Evolutionary conservation across 768 basidiomycete species (phyloP), one percentile per base, ranked within the genome.

Genomic region (Pleurotus ostreatus): DNA sequence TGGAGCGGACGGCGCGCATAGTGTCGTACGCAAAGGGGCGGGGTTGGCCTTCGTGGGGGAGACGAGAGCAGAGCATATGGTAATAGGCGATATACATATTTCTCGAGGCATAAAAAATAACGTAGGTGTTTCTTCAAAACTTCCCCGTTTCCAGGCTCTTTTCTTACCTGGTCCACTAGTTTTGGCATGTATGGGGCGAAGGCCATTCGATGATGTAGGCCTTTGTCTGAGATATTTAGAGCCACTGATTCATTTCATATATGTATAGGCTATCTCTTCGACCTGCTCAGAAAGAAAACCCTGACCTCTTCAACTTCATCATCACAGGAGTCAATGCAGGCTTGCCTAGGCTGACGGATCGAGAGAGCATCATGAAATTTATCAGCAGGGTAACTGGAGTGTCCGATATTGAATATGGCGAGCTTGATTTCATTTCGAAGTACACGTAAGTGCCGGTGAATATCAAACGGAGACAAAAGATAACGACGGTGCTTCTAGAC

Each of bases 1-100:
- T 52, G 78, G 78, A 5, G 66, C 74, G 0, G 78, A 80, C 60
- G 78, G 77, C 5, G 77, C 75, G 1, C 71, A 69, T 30, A 72
- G 77, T 37, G 62, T 70, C 16, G 72, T 78, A n/a, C 66, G 78
- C 55, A 77, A 78, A 49, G 61, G 65, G 44, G 63, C 76, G 2
- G 74, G 74, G 5, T 57, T 78, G 5, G 60, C 67, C 1, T 79
- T 80, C 44, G 49, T 73, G 13, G 78, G 78, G 8, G 74, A 76
- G 58, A 74, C 74, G 1, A 59, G 69, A 25, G 59, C 59, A 4
- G 69, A 74, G 49, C 67, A 66, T 39, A 68, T 72, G 52, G 66
- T 77, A 15, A 68, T 74, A 9, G 77, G 76, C 3, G 76, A 78
- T 44, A 57, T 68, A 34, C 25, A 58, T 23, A 53, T 62, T 41